Percentiles rank a stretch among this genome's conserved stretches.
These are phyloP conservation scores for Pseudonitzschia delicatissima DNA, from an alignment of 108 stramenopile species.

Conservation along the genomic window DNA sequence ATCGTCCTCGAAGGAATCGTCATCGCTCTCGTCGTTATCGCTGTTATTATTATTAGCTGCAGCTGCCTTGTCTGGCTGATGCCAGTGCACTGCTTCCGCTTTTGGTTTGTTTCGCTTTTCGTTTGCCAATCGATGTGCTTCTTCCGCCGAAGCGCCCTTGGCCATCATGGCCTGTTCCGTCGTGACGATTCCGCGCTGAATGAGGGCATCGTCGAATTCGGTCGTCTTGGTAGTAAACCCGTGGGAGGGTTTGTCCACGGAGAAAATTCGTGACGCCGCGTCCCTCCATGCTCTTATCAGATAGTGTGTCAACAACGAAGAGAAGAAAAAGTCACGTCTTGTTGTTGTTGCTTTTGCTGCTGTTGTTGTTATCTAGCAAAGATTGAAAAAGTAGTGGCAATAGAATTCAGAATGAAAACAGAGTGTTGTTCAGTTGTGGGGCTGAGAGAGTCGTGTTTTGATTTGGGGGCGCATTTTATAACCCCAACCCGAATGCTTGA, in stretches of 20 bases:
- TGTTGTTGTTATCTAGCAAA: too few relatives aligned
- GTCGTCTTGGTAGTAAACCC: conserved; percentile 55
- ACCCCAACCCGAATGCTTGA: too few relatives aligned
- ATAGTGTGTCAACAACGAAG: too few relatives aligned
- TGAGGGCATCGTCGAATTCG: conserved; percentile 84
- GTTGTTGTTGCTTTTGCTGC: too few relatives aligned
- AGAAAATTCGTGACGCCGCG: conserved; percentile 67
- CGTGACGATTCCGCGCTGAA: conserved; percentile 58
- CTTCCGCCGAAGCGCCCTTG: conserved; percentile 64
- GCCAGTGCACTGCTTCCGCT: neutral
- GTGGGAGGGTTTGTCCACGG: conserved; percentile 47
- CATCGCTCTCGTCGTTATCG: conserved; percentile 31
- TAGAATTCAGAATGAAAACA: too few relatives aligned
- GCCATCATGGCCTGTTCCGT: conserved; percentile 70
- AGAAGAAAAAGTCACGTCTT: too few relatives aligned
- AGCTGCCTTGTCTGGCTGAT: neutral
- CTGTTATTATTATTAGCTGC: conserved; percentile 9
- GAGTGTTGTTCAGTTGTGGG: too few relatives aligned
- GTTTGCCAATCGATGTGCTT: conserved; percentile 48
- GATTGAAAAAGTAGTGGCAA: too few relatives aligned
- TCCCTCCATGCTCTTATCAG: conserved; percentile 72
- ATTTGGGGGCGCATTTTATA: too few relatives aligned
- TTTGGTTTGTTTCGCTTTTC: conserved; percentile 11
- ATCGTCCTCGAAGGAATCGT: conserved; percentile 38
- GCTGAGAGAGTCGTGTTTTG: too few relatives aligned